phyloP scores from a whole-genome alignment of 1,139 yeast genomes.

The Yamadazyma songkhlaensis region DNA sequence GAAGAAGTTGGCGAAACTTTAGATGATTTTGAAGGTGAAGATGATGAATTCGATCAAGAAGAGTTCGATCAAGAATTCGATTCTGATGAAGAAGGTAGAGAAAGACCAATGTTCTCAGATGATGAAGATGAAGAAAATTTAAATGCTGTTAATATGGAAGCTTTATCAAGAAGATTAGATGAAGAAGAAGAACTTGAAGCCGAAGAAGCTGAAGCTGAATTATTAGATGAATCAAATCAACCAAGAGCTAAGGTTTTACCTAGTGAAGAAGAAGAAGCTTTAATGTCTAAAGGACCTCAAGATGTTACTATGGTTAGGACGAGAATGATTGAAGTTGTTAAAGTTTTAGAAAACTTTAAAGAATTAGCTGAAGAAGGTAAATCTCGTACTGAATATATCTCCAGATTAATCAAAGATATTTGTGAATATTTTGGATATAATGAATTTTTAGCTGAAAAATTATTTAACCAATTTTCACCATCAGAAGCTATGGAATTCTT shows the following conservation, averaged over 20 bases:
- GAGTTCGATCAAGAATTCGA: constrained; percentile 46
- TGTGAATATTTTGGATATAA: constrained; percentile 96
- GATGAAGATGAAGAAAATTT: constrained; percentile 74
- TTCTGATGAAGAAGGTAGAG: constrained; percentile 56
- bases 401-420: constrained; percentile 77
- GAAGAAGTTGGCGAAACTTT: constrained; percentile 44
- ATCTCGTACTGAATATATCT: constrained; percentile 77
- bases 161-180: constrained; percentile 65
- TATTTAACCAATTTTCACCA: constrained; percentile 87
- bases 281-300: constrained; percentile 51
- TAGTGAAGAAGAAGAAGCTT: constrained; percentile 54
- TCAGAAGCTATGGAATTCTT: constrained; percentile 97
- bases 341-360: constrained; percentile 91
- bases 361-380: constrained; percentile 81
- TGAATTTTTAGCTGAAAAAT: constrained; percentile 89
- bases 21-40: constrained; percentile 39
- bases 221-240: constrained; percentile 56
- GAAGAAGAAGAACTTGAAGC: constrained; percentile 73
- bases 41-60: constrained; percentile 53
- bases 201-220: constrained; percentile 74
- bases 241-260: constrained; percentile 75
- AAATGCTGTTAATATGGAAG: constrained; percentile 87
- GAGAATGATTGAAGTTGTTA: constrained; percentile 91
- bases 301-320: constrained; percentile 85
- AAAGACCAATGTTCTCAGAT: constrained; percentile 82